A percentile compares a stretch with the other conserved stretches of the same genome.
These are phyloP conservation scores for Penicillium sp. DNA, from an alignment of 2,329 filamentous ascomycete species.

Conservation along the genomic window DNA sequence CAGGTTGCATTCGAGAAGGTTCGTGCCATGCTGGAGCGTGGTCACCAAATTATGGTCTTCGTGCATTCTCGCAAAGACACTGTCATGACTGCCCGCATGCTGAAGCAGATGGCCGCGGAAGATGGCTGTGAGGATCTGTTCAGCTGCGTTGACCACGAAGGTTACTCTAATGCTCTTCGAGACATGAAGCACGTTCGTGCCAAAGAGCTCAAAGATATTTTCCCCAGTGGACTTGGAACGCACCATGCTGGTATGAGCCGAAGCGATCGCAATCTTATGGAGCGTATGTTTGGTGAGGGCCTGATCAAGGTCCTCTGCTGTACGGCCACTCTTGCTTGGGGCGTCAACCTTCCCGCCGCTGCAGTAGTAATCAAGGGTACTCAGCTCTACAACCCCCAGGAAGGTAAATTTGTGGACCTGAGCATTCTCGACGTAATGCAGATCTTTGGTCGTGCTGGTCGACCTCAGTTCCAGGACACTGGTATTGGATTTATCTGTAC, in stretches of 20 bases:
- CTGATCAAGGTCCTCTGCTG: slow-evolving; percentile 97
- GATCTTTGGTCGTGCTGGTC: slow-evolving; percentile 96
- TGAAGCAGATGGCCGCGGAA: slow-evolving; percentile 83
- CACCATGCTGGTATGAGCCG: slow-evolving; percentile 97
- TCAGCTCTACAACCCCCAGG: slow-evolving; percentile 92
- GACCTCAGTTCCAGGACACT: slow-evolving; percentile 94
- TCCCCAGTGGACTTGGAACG: slow-evolving; percentile 87
- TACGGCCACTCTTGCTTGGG: slow-evolving; percentile 96
- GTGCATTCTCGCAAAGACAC: slow-evolving; percentile 97
- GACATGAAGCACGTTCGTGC: slow-evolving; percentile 86
- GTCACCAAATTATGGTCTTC: slow-evolving; percentile 99
- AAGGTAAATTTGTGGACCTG: slow-evolving; percentile 93
- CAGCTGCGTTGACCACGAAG: slow-evolving; percentile 73
- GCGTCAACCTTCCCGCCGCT: slow-evolving; percentile 95
- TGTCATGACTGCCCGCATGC: slow-evolving; percentile 76
- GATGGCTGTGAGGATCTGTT: slow-evolving; percentile 77
- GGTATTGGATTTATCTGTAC: slow-evolving; percentile 99
- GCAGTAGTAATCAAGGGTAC: slow-evolving; percentile 98
- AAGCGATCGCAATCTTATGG: slow-evolving; percentile 92
- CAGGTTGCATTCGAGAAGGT: slow-evolving; percentile 89
- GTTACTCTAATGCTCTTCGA: slow-evolving; percentile 73
- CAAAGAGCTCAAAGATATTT: slow-evolving; percentile 80
- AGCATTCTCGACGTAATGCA: slow-evolving; percentile 96
- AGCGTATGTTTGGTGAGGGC: slow-evolving; percentile 83
- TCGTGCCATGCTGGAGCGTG: slow-evolving; percentile 81